phyloP scores from a whole-genome alignment of 2,329 filamentous ascomycete species.

The Talaromyces islandicus region DNA sequence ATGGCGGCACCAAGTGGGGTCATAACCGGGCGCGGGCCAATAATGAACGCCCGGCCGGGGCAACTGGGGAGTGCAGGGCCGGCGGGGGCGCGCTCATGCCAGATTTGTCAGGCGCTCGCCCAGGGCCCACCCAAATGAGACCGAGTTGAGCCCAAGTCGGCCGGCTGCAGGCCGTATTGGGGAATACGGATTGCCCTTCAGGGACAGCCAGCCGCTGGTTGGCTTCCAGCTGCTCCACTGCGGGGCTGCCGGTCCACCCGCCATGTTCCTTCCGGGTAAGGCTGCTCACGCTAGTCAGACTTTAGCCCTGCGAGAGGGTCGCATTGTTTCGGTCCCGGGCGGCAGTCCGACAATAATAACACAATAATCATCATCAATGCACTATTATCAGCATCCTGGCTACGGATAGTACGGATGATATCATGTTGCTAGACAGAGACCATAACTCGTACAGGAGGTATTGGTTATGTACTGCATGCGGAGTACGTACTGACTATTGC shows the following conservation, averaged over 20 bases:
- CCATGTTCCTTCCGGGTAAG: neutral
- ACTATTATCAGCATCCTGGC: neutral
- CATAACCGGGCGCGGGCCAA: neutral
- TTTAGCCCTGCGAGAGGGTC: neutral
- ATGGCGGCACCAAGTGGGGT: conserved; percentile 1
- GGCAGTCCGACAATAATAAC: neutral
- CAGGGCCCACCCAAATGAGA: neutral
- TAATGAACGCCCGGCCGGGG: neutral
- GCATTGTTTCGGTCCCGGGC: neutral
- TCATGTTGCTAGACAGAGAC: too few relatives aligned
- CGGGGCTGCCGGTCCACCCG: neutral
- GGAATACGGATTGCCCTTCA: conserved; percentile 4
- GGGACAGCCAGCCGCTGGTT: conserved; percentile 2
- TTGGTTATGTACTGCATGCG: too few relatives aligned
- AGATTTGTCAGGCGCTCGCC: neutral
- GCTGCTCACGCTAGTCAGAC: neutral
- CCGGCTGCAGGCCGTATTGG: neutral
- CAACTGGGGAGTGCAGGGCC: neutral
- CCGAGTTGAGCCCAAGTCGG: neutral
- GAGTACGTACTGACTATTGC: neutral
- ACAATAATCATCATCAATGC: neutral
- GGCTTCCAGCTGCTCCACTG: neutral
- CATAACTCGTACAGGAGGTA: too few relatives aligned
- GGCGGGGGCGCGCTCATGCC: neutral
- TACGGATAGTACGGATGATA: neutral